phyloP scores from a whole-genome alignment of 352 stramenopile species.

The Aphanomyces astaci region DNA sequence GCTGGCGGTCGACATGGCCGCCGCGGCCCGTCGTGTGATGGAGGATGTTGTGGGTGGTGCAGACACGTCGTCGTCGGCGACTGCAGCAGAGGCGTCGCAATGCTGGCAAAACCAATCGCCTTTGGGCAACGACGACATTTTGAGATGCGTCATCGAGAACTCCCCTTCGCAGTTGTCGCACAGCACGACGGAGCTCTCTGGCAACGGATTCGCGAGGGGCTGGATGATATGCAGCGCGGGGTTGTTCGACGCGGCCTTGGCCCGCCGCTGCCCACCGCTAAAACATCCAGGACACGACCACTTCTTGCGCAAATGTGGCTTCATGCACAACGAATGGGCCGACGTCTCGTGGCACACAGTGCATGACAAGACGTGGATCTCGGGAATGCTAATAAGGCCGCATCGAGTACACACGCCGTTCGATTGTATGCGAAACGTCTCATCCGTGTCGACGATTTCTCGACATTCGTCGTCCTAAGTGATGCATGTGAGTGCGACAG shows the following conservation, averaged over 20 bases:
- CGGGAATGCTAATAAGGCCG: slow-evolving; percentile 18
- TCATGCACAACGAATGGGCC: slow-evolving; percentile 18
- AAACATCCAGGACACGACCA: slow-evolving; percentile 8
- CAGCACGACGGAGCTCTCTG: slow-evolving; percentile 1
- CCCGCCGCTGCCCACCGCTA: background rate
- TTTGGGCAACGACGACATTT: slow-evolving; percentile 7
- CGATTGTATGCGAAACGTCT: background rate
- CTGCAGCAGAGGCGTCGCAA: slow-evolving; percentile 5
- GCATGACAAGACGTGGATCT: slow-evolving; percentile 14
- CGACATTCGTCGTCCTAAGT: background rate
- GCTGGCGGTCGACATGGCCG: too few relatives aligned
- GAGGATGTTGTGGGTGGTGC: too few relatives aligned
- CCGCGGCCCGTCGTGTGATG: too few relatives aligned
- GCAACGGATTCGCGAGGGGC: background rate
- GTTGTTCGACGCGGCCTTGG: background rate
- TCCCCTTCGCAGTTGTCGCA: slow-evolving; percentile 20
- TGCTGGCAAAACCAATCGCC: slow-evolving; percentile 19
- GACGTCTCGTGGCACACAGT: background rate
- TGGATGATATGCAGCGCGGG: slow-evolving; percentile 5
- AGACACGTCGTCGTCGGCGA: too few relatives aligned
- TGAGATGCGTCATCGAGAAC: slow-evolving; percentile 20
- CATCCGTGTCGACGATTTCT: background rate
- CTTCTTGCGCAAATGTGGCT: background rate
- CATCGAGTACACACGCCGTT: slow-evolving; percentile 15
- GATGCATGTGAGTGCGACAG: background rate